Evolutionary conservation across 176 grass and related monocot species (phyloP), one percentile per base, ranked within the genome.

Genomic region (Bothriochloa decipiens): DNA sequence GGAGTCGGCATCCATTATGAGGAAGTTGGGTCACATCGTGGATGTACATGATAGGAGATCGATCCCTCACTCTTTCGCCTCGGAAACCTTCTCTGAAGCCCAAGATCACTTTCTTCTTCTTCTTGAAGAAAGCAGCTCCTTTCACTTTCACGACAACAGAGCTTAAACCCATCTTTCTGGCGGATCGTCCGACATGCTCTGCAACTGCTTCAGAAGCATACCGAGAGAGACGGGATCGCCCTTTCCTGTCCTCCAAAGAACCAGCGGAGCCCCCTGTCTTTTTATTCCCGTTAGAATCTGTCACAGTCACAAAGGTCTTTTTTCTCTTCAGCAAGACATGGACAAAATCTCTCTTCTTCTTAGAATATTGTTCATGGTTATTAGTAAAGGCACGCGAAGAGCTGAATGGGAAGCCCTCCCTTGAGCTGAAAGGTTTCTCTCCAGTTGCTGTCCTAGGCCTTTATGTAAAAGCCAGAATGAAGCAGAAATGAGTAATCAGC

Each of bases 191-290:
- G 0, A 87, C 86, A 70, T 82, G 63, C 35, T 87, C 72, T 5
- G 46, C 63, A 15, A 72, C 82, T 28, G 79, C 79, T 82, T 87
- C 70, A 71, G 72, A 73, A 71, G 86, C 47, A 70, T 82, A 87
- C 23, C 36, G 46, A 35, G 86, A 87, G 58, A 68, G 78, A 53
- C 78, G 65, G 76, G 77, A 76, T 0, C 79, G 35, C 3, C 72
- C 79, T 83, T 88, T 88, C 25, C 49, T 69, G 68, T 88, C 80
- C 80, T 63, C 73, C 80, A 88, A 88, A 78, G 50, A 88, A 65
- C 86, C 81, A 39, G 74, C 81, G 3, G 81, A 88, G 52, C 42
- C 86, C 42, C 74, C 72, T 4, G 81, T 83, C 65, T 84, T 88
- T 63, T 12, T 88, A 43, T 84, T 79, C 17, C 86, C 81, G 35